These are phyloP conservation scores for Hypoxylon intermedium DNA, from an alignment of 495 filamentous ascomycete species.

Conservation along the genomic window DNA sequence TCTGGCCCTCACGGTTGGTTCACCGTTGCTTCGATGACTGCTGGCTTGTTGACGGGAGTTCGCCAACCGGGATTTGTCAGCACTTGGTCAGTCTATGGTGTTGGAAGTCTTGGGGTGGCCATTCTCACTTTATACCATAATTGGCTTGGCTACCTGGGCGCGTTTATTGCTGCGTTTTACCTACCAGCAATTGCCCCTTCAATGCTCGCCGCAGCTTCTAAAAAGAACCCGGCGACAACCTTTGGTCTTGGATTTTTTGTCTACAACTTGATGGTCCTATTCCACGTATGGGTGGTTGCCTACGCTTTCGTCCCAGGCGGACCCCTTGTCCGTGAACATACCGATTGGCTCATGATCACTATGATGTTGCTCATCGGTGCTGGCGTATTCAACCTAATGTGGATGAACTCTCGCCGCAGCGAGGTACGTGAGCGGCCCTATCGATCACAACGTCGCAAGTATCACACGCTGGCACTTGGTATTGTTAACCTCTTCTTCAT, in stretches of 20 bases:
- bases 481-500: conserved; percentile 79
- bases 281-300: conserved; percentile 97
- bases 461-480: conserved; percentile 57
- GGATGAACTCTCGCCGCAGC: conserved; percentile 42
- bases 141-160: conserved; percentile 94
- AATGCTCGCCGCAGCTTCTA: conserved; percentile 76
- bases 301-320: conserved; percentile 99
- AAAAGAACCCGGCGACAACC: conserved; percentile 73
- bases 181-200: conserved; percentile 80
- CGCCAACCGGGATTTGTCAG: conserved; percentile 71
- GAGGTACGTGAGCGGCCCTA: conserved; percentile 6
- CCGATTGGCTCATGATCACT: conserved; percentile 89
- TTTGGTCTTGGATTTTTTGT: conserved; percentile 89
- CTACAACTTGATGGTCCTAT: conserved; percentile 90
- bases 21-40: conserved; percentile 85
- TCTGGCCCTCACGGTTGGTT: conserved; percentile 86
- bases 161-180: conserved; percentile 75
- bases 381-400: conserved; percentile 79
- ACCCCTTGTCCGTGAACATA: conserved; percentile 89
- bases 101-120: conserved; percentile 79
- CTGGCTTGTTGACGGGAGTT: conserved; percentile 79
- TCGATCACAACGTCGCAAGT: conserved; percentile 56
- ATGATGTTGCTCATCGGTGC: conserved; percentile 85
- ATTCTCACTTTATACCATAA: conserved; percentile 78
- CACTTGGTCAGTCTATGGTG: conserved; percentile 81